Evolutionary conservation across 116 monocot genomes (phyloP).

Genomic region (Trichopus zeylanicus): DNA sequence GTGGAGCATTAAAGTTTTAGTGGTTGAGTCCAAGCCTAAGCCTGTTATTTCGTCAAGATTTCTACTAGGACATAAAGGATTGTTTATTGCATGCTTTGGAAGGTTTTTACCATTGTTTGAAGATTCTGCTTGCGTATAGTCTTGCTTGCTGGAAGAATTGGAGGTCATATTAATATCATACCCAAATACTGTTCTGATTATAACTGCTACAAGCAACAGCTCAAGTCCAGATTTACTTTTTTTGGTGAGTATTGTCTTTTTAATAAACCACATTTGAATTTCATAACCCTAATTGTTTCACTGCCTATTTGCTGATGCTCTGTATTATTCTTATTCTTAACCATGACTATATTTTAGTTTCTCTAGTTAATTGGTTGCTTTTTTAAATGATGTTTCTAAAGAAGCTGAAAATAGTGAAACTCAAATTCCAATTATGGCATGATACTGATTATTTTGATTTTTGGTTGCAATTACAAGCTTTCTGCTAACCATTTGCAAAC

Average conservation of each 20-base stretch:
- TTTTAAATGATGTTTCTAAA: no score
- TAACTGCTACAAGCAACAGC: background rate
- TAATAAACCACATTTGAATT: background rate
- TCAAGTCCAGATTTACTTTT: background rate
- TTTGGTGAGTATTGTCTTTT: background rate
- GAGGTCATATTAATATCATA: background rate
- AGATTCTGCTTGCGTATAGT: slow-evolving; percentile 16
- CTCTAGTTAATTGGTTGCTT: no score
- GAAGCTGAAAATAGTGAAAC: no score
- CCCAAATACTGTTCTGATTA: background rate
- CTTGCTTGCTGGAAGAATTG: slow-evolving; percentile 15
- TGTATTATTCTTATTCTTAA: no score
- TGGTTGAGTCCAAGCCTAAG: slow-evolving; percentile 24
- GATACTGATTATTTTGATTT: no score
- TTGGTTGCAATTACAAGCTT: no score
- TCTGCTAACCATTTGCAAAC: no score
- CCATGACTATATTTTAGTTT: no score
- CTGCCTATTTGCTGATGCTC: no score
- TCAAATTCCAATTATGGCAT: no score
- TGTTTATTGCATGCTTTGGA: slow-evolving; percentile 26
- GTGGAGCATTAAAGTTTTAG: slow-evolving; percentile 22
- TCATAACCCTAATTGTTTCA: no score
- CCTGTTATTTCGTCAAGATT: slow-evolving; percentile 20
- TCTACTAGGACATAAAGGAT: slow-evolving; percentile 13
- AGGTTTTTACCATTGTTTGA: slow-evolving; percentile 19